A percentile compares a stretch with the other conserved stretches of the same genome.
Evolutionary conservation across 176 grass and related monocot genomes (phyloP).

Genomic region (Alopecurus myosuroides): DNA sequence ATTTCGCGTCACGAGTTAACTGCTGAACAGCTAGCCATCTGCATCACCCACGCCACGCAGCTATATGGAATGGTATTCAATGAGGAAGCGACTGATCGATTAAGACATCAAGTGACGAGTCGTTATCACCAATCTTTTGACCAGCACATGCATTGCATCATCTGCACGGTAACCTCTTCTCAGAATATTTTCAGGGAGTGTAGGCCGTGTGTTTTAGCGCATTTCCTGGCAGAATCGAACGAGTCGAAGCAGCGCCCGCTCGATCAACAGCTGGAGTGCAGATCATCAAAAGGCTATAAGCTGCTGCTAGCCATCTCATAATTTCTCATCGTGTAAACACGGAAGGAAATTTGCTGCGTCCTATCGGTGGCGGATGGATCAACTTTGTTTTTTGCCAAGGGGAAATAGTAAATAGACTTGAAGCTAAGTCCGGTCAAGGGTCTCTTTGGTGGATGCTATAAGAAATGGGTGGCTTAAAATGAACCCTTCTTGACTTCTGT

Average conservation of each 20-base stretch:
- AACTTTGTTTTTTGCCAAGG: background rate
- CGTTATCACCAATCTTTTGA: constrained; percentile 12
- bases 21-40: constrained; percentile 10
- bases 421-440: constrained; percentile 14
- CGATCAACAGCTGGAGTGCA: constrained; percentile 16
- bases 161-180: background rate
- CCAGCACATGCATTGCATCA: background rate
- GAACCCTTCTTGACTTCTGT: constrained; percentile 31
- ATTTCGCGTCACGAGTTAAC: background rate
- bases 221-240: constrained; percentile 24
- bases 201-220: constrained; percentile 2
- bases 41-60: constrained; percentile 27
- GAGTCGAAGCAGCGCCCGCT: constrained; percentile 13
- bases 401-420: background rate
- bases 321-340: background rate
- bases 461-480: constrained; percentile 28
- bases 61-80: background rate
- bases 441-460: background rate
- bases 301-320: constrained; percentile 6
- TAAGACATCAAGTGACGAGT: background rate
- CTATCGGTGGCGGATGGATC: background rate
- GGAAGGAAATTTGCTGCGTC: constrained; percentile 15
- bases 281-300: background rate
- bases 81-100: background rate
- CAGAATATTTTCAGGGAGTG: constrained; percentile 3